phyloP scores from a whole-genome alignment of 441 rosid species.

The Raphanus hybrid region DNA sequence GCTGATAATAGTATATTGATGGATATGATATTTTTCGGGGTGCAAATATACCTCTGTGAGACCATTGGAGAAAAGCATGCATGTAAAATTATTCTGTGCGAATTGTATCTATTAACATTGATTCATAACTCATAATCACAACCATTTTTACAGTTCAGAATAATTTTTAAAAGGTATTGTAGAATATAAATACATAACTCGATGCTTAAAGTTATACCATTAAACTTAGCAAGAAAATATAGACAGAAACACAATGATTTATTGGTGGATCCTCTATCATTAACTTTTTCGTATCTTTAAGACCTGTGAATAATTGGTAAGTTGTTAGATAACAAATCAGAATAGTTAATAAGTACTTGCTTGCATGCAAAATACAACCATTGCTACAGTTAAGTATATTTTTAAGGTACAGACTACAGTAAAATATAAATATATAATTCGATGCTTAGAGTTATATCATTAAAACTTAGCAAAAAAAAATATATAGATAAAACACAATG shows the following conservation, averaged over 20 bases:
- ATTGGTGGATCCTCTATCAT: conserved; percentile 21
- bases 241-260: conserved; percentile 1
- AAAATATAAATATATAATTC: neutral
- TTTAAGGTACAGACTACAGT: neutral
- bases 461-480: neutral
- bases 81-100: neutral
- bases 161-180: neutral
- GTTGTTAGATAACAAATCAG: neutral
- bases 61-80: conserved; percentile 3
- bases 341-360: neutral
- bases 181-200: neutral
- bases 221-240: neutral
- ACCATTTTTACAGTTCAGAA: neutral
- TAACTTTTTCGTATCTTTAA: neutral
- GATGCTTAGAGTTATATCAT: conserved; percentile 5
- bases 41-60: neutral
- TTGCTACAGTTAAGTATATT: neutral
- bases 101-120: neutral
- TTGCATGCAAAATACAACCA: conserved; percentile 13
- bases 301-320: conserved; percentile 2
- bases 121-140: conserved; percentile 2
- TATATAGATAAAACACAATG: neutral
- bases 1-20: conserved; percentile 19
- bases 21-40: conserved; percentile 23
- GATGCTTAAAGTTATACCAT: neutral